Conservation (phyloP, 2,329 filamentous ascomycete genomes). For the Phyllosticta citribraziliensis region DNA sequence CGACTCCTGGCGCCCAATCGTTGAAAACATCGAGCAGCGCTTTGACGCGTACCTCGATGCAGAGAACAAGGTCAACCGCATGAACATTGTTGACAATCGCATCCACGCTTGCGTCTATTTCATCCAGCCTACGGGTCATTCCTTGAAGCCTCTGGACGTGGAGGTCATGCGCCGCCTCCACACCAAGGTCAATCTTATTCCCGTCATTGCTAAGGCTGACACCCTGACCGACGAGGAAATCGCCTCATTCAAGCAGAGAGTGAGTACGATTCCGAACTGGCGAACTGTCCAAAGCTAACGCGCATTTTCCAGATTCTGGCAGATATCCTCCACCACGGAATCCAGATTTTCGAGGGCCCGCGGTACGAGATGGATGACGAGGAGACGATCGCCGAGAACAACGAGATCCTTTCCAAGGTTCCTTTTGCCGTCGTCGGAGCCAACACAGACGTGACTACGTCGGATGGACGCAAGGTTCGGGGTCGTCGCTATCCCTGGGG, state of each 20-base stretch:
- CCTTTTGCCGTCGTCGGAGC: constrained; percentile 97
- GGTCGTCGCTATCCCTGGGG: constrained; percentile 97
- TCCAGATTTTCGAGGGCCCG: constrained; percentile 98
- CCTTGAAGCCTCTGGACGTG: constrained; percentile 94
- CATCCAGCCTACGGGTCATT: constrained; percentile 97
- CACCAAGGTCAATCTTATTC: constrained; percentile 99
- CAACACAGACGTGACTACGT: constrained; percentile 83
- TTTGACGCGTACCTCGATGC: constrained; percentile 98
- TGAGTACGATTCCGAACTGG: constrained; percentile 43
- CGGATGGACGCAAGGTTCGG: constrained; percentile 90
- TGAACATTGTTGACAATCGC: constrained; percentile 99
- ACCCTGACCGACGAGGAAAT: constrained; percentile 98
- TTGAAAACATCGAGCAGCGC: constrained; percentile 98
- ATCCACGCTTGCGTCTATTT: constrained; percentile 99
- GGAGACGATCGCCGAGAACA: constrained; percentile 99
- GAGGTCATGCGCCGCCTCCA: constrained; percentile 99
- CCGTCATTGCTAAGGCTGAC: constrained; percentile 97
- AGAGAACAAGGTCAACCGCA: constrained; percentile 99
- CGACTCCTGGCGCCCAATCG: constrained; percentile 97
- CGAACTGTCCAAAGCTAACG: not conserved
- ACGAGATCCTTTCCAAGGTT: constrained; percentile 99
- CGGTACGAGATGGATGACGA: constrained; percentile 98
- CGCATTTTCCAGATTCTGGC: constrained; percentile 65
- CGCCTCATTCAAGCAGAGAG: constrained; percentile 85
- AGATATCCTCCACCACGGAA: constrained; percentile 93